phyloP scores from a whole-genome alignment of 257 asterid species.

The Salvia hispanica region DNA sequence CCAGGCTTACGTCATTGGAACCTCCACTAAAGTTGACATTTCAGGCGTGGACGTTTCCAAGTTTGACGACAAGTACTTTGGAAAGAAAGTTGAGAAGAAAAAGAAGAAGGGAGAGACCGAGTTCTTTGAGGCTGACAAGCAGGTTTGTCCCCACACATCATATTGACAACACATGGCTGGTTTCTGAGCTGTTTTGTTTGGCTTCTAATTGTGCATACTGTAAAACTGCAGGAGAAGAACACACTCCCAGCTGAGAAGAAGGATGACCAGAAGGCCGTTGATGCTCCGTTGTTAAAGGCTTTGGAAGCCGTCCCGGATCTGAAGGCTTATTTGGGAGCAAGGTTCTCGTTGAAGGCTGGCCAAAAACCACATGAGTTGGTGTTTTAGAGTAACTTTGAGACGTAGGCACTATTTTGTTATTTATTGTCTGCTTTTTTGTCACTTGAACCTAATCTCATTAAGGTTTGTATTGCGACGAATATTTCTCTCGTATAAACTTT shows the following conservation, averaged over 20 bases:
- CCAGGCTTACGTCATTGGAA: conserved; percentile 63
- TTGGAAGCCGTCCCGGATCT: conserved; percentile 55
- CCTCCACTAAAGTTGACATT: conserved; percentile 35
- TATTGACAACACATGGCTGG: not conserved
- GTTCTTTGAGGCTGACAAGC: conserved; percentile 53
- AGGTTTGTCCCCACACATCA: conserved; percentile 30
- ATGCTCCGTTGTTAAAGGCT: conserved; percentile 54
- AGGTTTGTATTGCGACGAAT: conserved; percentile 32
- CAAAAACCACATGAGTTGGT: conserved; percentile 41
- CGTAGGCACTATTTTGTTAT: conserved; percentile 13
- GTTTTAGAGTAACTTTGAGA: conserved; percentile 33
- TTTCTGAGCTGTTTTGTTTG: not conserved
- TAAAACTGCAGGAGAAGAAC: conserved; percentile 41
- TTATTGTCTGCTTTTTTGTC: conserved; percentile 12
- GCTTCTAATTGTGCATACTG: not conserved
- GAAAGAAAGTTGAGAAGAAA: conserved; percentile 59
- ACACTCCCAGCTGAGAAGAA: conserved; percentile 54
- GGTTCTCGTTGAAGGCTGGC: conserved; percentile 72
- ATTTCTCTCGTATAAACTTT: conserved; percentile 8
- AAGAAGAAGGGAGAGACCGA: conserved; percentile 47
- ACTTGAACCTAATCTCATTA: conserved; percentile 8
- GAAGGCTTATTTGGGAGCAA: conserved; percentile 63
- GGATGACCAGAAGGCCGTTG: conserved; percentile 63
- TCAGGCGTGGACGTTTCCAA: conserved; percentile 35
- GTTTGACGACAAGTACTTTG: conserved; percentile 64